Evolutionary conservation across 75 land plant genomes (phyloP).

Genomic region (Sequoiadendron giganteum): DNA sequence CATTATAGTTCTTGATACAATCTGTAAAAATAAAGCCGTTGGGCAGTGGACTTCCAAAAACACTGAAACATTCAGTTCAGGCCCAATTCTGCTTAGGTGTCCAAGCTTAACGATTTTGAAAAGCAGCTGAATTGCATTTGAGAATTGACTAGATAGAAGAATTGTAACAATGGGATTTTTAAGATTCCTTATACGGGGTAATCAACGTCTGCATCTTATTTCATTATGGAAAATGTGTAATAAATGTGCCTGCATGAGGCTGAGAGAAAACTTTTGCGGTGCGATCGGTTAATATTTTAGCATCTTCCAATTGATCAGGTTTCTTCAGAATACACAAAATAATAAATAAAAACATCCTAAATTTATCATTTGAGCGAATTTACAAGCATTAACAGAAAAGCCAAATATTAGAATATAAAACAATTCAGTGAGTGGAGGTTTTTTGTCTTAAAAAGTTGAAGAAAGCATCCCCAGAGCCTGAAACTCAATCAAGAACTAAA

Average conservation of each 20-base stretch:
- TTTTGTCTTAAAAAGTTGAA: not conserved
- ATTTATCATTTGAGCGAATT: not conserved
- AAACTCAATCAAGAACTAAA: not conserved
- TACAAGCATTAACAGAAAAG: not conserved
- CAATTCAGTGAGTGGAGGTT: not conserved
- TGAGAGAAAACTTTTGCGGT: not conserved
- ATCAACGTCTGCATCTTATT: not conserved
- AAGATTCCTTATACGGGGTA: not conserved
- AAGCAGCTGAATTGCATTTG: not conserved
- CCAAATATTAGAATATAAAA: too few species aligned
- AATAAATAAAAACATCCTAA: not conserved
- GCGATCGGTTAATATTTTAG: not conserved
- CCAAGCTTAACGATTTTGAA: not conserved
- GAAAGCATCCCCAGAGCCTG: not conserved
- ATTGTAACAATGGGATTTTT: not conserved
- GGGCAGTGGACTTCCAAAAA: not conserved
- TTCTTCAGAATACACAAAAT: not conserved
- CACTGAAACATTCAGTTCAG: not conserved
- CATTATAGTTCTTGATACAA: not conserved
- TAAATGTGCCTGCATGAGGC: not conserved
- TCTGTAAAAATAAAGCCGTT: not conserved
- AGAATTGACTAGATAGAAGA: not conserved
- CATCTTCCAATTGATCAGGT: not conserved
- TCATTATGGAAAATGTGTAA: not conserved
- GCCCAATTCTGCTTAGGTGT: not conserved